Base-by-base conservation (phyloP, 768 basidiomycete species). In the Agaricus sinodeliciosus region DNA sequence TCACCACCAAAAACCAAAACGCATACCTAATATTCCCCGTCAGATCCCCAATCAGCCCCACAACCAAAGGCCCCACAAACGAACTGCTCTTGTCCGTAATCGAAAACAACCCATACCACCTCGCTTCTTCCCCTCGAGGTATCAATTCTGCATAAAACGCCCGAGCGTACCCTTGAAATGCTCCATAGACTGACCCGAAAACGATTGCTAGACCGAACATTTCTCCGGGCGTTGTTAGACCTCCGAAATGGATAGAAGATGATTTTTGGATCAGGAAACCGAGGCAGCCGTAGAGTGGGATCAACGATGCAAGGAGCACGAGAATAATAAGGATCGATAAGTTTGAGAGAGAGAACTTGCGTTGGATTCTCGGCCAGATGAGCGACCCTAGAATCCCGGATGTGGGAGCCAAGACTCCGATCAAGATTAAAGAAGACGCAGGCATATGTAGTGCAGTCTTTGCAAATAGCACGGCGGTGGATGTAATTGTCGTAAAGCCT, bases 11-110 rank as follows among this genome's bases (percentile, higher is more conserved):
- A 72, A 98, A 94, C 63, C 90, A 84, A 68, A 96, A 97, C 2
- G 85, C 85, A 56, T 87, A 88, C 25, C 94, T 86, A 44, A 96
- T 94, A 66, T 95, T 94, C 2, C 90, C 93, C 0, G 93, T 97
- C 41, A 74, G 66, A 63, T 95, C 93, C 0, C 94, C 84, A 37
- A 97, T 88, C 35, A 94, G 58, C 0, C 92, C 94, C 0, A 97
- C 94, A 25, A 92, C 69, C 5, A 94, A 72, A 2, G 95, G 95
- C 0, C 95, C 95, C 3, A 97, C 69, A 70, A 97, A 98, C 6
- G 90, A 92, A 61, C 69, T 3, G 60, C 83, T 88, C 74, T 93
- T 91, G 70, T 92, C 90, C 0, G 93, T 95, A 59, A 97, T 93
- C 13, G 87, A 87, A 67, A 87, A 96, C 31, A 97, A 68, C 2